Evolutionary conservation across 257 asterid genomes (phyloP).

Genomic region (Osmanthus fragrans): DNA sequence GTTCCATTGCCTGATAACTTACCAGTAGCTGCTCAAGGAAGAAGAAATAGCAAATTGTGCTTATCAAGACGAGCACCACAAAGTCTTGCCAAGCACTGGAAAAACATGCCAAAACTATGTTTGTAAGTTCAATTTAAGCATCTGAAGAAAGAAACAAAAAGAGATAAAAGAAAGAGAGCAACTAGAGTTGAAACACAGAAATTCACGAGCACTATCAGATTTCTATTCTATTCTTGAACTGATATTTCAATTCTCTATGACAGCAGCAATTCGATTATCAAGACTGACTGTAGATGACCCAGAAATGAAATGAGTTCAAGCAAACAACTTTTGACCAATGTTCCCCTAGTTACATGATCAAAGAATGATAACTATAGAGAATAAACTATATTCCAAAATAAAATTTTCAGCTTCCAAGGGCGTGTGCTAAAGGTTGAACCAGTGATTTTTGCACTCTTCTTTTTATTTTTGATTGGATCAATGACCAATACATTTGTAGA

Average conservation of each 20-base stretch:
- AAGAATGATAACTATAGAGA: background rate
- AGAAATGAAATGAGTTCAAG: background rate
- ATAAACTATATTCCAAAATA: background rate
- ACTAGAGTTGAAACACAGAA: background rate
- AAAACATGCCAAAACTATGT: conserved; percentile 14
- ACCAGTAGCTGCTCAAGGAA: conserved; percentile 93
- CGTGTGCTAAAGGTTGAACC: background rate
- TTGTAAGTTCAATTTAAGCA: conserved; percentile 24
- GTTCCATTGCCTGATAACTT: conserved; percentile 30
- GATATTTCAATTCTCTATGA: background rate
- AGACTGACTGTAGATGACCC: background rate
- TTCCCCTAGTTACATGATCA: background rate
- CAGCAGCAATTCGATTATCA: background rate
- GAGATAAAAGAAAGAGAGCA: background rate
- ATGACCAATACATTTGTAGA: background rate
- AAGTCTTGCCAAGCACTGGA: conserved; percentile 96
- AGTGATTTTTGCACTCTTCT: background rate
- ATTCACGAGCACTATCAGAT: background rate
- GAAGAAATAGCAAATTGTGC: conserved; percentile 95
- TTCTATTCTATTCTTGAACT: conserved; percentile 8
- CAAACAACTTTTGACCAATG: background rate
- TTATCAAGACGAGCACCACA: conserved; percentile 88
- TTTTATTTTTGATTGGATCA: background rate
- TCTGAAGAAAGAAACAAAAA: background rate
- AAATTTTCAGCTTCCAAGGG: background rate